A percentile compares a stretch with the other conserved stretches of the same genome.
These are phyloP conservation scores for Pittosporum tobira DNA, from an alignment of 129 eudicot species.

Conservation along the genomic window DNA sequence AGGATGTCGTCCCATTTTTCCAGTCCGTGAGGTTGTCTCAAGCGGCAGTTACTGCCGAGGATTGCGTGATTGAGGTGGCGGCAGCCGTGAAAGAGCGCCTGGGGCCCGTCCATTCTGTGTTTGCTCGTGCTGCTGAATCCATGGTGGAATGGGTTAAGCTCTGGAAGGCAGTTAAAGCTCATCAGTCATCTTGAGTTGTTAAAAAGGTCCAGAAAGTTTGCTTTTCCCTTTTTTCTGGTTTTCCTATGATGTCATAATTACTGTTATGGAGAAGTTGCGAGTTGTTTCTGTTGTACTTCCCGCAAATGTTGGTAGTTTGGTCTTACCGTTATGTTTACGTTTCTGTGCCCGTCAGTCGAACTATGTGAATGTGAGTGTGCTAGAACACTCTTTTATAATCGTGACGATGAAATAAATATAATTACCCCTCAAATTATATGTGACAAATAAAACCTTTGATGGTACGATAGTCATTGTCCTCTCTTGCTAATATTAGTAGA, in stretches of 20 bases:
- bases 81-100: slow-evolving; percentile 53
- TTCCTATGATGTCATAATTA: not conserved
- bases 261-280: too few species aligned
- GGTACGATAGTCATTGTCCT: too few species aligned
- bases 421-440: too few species aligned
- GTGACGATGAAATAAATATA: too few species aligned
- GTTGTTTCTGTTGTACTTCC: too few species aligned
- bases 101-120: slow-evolving; percentile 36
- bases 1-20: slow-evolving; percentile 78
- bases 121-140: slow-evolving; percentile 48
- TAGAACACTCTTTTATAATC: too few species aligned
- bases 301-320: too few species aligned
- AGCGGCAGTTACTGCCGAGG: slow-evolving; percentile 59
- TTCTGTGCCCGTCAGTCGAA: too few species aligned
- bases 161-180: slow-evolving; percentile 50
- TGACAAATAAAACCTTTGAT: too few species aligned
- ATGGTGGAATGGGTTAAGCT: slow-evolving; percentile 88
- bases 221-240: slow-evolving; percentile 1
- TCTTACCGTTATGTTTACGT: too few species aligned
- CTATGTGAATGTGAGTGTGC: too few species aligned
- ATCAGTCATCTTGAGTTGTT: slow-evolving; percentile 7
- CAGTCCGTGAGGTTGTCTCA: slow-evolving; percentile 52
- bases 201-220: not conserved
- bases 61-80: slow-evolving; percentile 73
- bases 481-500: too few species aligned